Percentiles rank a stretch among this genome's conserved stretches.
phyloP scores from a whole-genome alignment of 805 yeast species.

The Wickerhamomyces strasburgensis region DNA sequence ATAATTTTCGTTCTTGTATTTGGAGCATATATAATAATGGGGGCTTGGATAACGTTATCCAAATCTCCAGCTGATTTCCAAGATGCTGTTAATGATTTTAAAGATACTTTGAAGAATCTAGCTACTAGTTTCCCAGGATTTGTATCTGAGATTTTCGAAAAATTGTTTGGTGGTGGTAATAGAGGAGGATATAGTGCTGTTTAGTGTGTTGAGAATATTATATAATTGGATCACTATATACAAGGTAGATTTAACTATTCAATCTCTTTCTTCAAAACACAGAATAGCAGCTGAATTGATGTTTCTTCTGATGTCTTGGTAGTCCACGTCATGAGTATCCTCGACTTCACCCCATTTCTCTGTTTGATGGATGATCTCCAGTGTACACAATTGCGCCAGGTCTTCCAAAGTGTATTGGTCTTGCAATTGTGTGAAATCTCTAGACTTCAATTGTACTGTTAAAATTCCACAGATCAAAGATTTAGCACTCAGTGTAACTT shows the following conservation, averaged over 20 bases:
- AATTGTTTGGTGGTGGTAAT: conserved; percentile 55
- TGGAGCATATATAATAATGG: conserved; percentile 66
- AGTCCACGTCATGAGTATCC: conserved; percentile 97
- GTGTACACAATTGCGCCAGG: conserved; percentile 67
- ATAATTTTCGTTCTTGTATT: conserved; percentile 65
- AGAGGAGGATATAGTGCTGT: conserved; percentile 96
- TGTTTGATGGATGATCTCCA: conserved; percentile 83
- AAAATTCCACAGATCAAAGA: conserved; percentile 81
- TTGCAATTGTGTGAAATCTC: conserved; percentile 32
- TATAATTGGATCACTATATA: too few relatives aligned
- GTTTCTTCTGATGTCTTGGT: conserved; percentile 80
- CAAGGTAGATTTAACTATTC: too few relatives aligned
- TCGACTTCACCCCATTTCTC: conserved; percentile 97
- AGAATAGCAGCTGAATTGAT: conserved; percentile 72
- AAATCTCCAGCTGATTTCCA: conserved; percentile 64
- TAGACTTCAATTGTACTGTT: conserved; percentile 48
- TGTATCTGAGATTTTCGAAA: conserved; percentile 59
- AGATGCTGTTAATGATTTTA: conserved; percentile 67
- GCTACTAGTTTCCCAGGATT: conserved; percentile 60
- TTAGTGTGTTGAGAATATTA: too few relatives aligned
- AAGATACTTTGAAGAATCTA: conserved; percentile 60
- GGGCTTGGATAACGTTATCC: conserved; percentile 71
- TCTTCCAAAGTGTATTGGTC: conserved; percentile 51
- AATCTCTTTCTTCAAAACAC: conserved; percentile 32
- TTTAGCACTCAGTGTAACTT: conserved; percentile 80